Evolutionary conservation across 371 early-diverging fungal genomes (phyloP).

Genomic region (Furculomyces boomerangus): DNA sequence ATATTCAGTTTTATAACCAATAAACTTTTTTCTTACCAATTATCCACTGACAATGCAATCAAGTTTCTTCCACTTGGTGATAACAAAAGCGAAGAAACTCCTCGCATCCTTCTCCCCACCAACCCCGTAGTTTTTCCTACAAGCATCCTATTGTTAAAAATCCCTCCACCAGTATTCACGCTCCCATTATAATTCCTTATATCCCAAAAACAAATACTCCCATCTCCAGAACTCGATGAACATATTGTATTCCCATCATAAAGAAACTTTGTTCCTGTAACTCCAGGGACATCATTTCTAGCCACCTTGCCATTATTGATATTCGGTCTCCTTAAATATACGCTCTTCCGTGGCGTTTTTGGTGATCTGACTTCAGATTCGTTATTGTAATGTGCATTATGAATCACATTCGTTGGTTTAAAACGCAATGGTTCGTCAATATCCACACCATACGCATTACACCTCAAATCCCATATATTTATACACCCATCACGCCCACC

Average conservation of each 20-base stretch:
- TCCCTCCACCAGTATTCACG: background rate
- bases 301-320: background rate
- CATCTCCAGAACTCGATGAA: conserved; percentile 17
- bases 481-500: conserved; percentile 21
- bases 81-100: background rate
- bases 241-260: conserved; percentile 7
- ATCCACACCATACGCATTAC: conserved; percentile 6
- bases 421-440: conserved; percentile 3
- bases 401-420: conserved; percentile 13
- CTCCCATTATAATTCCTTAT: conserved; percentile 7
- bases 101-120: background rate
- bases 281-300: conserved; percentile 9
- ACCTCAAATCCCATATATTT: conserved; percentile 21
- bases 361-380: no score
- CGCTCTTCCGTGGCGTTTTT: background rate
- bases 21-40: background rate
- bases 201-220: conserved; percentile 16
- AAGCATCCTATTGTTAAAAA: background rate
- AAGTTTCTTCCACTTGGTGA: background rate
- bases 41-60: background rate
- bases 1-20: background rate
- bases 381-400: conserved; percentile 8
- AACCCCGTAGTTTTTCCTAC: background rate
- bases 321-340: background rate
- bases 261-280: conserved; percentile 1